Base-by-base conservation (phyloP, 305 asterid species). In the Fraxinus xanthoxyloides region DNA sequence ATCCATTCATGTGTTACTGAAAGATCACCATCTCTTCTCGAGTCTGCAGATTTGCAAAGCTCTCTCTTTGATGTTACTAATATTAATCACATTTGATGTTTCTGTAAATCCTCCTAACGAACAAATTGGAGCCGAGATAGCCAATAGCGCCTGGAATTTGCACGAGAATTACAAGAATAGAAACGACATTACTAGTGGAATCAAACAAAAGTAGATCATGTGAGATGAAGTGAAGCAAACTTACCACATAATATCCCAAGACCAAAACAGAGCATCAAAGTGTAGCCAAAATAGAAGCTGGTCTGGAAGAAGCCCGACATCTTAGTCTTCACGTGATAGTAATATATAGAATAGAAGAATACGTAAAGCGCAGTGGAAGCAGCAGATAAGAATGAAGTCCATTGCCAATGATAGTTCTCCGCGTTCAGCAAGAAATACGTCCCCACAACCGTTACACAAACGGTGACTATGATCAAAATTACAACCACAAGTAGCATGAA, bases 381-480 rank as follows among this genome's bases (percentile, higher is more conserved):
- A 72, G 97, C 95, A n/a, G 95, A 90, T 69, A 82, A 91, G 88
- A 92, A 90, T 7, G 97, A 91, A 79, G 94, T 92, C 97, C 97
- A 92, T 69, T 91, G 97, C 97, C 97, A 92, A 83, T 92, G 91
- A 85, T 91, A 92, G 87, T 92, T 92, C 93, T 92, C 97, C 3
- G 93, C 93, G 76, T 91, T 92, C 86, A 91, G 91, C 87, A 92
- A 85, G 89, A 89, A 92, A 82, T 91, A 92, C n/a, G 97, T 92
- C 82, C 94, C 95, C 82, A 92, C 94, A 78, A 91, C 91, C 30
- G 97, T 91, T 85, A 92, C 95, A n/a, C 97, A 92, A 54, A 91
- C 67, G 72, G 97, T 92, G 79, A 91, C 97, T 77, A 92, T 91
- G 83, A 92, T 89, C 82, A 92, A 91, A 87, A 92, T 91, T 43